phyloP scores from a whole-genome alignment of 768 basidiomycete genomes.

The Rhodotorula diobovata region DNA sequence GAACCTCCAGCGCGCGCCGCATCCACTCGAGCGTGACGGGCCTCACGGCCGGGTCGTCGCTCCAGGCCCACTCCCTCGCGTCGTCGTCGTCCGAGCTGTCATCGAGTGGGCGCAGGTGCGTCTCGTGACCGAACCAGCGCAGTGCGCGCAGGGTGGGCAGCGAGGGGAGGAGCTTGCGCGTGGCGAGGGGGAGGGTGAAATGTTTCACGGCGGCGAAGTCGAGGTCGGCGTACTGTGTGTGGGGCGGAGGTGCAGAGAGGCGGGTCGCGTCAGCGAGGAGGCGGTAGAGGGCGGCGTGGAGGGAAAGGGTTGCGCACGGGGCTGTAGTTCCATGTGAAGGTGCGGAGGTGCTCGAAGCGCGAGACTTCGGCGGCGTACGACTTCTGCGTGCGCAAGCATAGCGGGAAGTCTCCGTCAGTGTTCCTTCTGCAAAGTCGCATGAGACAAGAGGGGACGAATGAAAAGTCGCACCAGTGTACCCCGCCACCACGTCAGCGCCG shows the following conservation, averaged over 20 bases:
- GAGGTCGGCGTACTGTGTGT: conserved; percentile 16
- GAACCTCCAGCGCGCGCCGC: neutral
- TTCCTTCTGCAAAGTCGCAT: too few relatives aligned
- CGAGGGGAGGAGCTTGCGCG: neutral
- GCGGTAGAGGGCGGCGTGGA: accelerated
- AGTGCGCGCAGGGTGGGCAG: neutral
- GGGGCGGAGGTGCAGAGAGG: too few relatives aligned
- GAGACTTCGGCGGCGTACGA: neutral
- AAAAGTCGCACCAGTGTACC: conserved; percentile 6
- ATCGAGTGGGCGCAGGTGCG: neutral
- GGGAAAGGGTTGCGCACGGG: neutral
- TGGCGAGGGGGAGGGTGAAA: neutral
- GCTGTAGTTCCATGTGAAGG: conserved; percentile 22
- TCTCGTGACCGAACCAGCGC: neutral
- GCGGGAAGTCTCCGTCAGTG: too few relatives aligned
- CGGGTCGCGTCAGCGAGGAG: neutral
- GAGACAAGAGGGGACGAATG: neutral
- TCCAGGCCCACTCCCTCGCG: neutral
- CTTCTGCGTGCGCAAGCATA: too few relatives aligned
- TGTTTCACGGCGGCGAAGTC: neutral
- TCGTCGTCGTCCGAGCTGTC: neutral
- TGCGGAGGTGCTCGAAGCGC: neutral
- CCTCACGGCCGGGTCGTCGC: neutral
- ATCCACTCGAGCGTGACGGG: neutral
- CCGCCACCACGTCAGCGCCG: conserved; percentile 10